phyloP scores from a whole-genome alignment of 306 rosid species.

The Malus sieversii region DNA sequence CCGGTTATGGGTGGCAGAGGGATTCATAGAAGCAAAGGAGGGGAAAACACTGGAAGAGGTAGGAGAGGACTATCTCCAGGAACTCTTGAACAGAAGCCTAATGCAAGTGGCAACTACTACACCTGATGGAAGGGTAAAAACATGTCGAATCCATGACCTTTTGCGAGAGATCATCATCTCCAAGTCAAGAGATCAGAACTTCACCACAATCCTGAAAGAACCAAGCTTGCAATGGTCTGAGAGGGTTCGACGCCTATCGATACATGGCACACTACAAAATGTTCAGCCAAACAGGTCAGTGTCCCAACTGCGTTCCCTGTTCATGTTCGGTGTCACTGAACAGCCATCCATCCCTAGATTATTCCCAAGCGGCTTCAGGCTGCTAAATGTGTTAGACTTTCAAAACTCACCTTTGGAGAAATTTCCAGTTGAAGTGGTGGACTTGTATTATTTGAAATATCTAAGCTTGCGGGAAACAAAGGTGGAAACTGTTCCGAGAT shows the following conservation, averaged over 20 bases:
- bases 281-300: conserved; percentile 44
- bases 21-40: conserved; percentile 46
- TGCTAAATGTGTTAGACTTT: conserved; percentile 33
- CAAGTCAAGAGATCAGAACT: conserved; percentile 56
- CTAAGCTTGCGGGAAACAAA: conserved; percentile 34
- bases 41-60: conserved; percentile 51
- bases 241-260: conserved; percentile 47
- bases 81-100: conserved; percentile 50
- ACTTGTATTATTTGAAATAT: conserved; percentile 16
- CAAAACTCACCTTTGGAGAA: conserved; percentile 5
- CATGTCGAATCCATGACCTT: conserved; percentile 44
- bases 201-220: conserved; percentile 39
- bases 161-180: conserved; percentile 52
- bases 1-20: conserved; percentile 65
- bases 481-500: conserved; percentile 19
- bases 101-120: conserved; percentile 35
- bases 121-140: conserved; percentile 26
- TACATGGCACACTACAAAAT: conserved; percentile 31
- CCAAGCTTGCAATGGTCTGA: conserved; percentile 35
- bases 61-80: conserved; percentile 54
- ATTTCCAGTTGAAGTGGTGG: conserved; percentile 26
- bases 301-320: conserved; percentile 56
- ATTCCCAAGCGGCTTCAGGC: conserved; percentile 21
- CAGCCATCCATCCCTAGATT: conserved; percentile 5
- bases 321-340: conserved; percentile 39